Base-by-base conservation (phyloP, 345 rosid genomes). In the Noccaea bulbosa region DNA sequence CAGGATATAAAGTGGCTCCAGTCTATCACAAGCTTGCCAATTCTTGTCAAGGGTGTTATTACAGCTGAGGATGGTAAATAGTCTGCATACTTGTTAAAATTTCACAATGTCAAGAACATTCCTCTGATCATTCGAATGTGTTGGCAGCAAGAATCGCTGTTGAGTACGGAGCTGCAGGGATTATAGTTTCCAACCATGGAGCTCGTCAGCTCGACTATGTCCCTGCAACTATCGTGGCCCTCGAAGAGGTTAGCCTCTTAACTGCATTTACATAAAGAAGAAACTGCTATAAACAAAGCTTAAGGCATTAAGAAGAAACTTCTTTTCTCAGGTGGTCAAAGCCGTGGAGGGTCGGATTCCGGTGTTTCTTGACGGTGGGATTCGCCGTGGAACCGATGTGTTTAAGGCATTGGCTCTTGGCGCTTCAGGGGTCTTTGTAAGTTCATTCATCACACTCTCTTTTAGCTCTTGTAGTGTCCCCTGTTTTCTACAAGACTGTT, bases 341-440 rank as follows among this genome's bases (percentile, higher is more conserved):
- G 97, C 96, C 67, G 88, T 84, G 46, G 86, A 88, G 74, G 96
- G 95, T 69, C 82, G 83, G 50, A 69, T 94, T 72, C 99, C 96
- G 11, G 97, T 94, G 33, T 91, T 94, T 62, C 90, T 94, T 1
- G 97, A 94, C 53, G 97, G 99, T 16, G 99, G 99, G 22, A 88
- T 94, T 69, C 90, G 97, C 8, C 97, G 96, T 59, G 99, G 99
- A 77, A 94, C 99, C 0, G 97, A 94, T 81, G 97, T 94, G 54
- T 94, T 94, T 78, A 94, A 94, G 84, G 97, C 99, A 24, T 77
- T 94, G 77, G 99, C 99, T 68, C 81, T 94, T 9, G 99, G 99
- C 43, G 97, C 99, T 50, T 84, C 96, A 11, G 99, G 96, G 76
- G 79, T 91, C 72, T 94, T 94, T 81, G 98, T 91, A 81, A 81